Base-by-base conservation (phyloP, 176 grass and related monocot genomes). In the Metroxylon sagu region DNA sequence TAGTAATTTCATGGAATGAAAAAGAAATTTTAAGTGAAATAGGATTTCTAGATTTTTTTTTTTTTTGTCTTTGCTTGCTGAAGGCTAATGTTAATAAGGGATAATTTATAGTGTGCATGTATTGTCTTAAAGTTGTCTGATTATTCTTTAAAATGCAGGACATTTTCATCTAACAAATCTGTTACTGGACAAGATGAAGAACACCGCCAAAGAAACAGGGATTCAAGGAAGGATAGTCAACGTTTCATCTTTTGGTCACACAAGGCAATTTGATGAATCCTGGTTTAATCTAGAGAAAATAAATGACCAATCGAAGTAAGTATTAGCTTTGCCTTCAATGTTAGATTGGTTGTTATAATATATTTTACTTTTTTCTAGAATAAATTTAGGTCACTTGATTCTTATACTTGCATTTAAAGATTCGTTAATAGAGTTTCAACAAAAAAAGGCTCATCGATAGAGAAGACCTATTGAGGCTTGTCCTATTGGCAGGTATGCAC, bases 231-330 rank as follows among this genome's bases (percentile, higher is more conserved):
- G 59, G 18, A 39, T 61, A 18, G 15, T 61, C 15, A 61, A n/a
- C 39, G 27, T 61, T 8, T 61, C 27, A 43, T 61, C 59, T 17
- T 35, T 35, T 4, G 59, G 26, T 30, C 57, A 61, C 39, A 25
- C 55, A 23, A 61, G 16, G 14, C 16, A 19, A 43, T 35, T 18
- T 61, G 59, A 61, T 19, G 59, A 35, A 18, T 61, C 59, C 35
- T 61, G 59, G 16, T 61, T 61, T 35, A 61, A 61, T 30, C 18
- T 61, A 29, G 27, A 61, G 27, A 61, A 61, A 29, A 61, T 61
- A 61, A 61, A 61, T 61, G 59, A 61, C 18, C 27, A 61, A 35
- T 61, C 59, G 10, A 61, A 12, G 27, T 61, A 43, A 35, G 29
- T 26, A 12, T 14, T 15, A 61, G 28, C 59, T 29, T 21, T 1